Conservation (phyloP, 306 rosid species). For the Glycine soja region DNA sequence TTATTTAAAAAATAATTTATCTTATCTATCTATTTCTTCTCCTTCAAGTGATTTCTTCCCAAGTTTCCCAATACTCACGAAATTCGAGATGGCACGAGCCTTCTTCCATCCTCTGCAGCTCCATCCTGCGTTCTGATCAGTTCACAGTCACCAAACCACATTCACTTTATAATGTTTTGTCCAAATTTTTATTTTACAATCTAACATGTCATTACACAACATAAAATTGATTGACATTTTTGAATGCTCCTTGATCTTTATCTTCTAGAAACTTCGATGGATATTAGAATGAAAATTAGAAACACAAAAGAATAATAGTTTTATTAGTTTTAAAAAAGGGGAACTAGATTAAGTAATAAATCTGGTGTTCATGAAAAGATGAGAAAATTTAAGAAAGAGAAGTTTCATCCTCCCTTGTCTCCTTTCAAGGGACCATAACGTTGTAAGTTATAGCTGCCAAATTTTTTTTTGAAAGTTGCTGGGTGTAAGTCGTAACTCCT, state of each 20-base stretch:
- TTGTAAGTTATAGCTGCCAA: background rate
- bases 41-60: constrained; percentile 2
- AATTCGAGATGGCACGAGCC: constrained; percentile 50
- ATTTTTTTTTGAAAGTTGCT: constrained; percentile 13
- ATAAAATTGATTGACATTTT: too few relatives aligned
- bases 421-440: constrained; percentile 40
- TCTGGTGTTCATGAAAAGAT: constrained; percentile 37
- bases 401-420: constrained; percentile 42
- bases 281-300: too few relatives aligned
- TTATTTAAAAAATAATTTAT: background rate
- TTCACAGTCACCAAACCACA: background rate
- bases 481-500: constrained; percentile 12
- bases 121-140: constrained; percentile 22
- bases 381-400: constrained; percentile 39
- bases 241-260: background rate
- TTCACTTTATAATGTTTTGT: background rate
- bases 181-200: too few relatives aligned
- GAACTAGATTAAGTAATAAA: background rate
- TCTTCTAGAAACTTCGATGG: background rate
- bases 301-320: background rate
- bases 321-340: background rate
- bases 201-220: too few relatives aligned
- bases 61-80: constrained; percentile 34
- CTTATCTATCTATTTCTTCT: background rate
- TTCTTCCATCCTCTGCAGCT: constrained; percentile 26